Evolutionary conservation across 108 stramenopile species (phyloP).

Genomic region (Cyclotella atomus): DNA sequence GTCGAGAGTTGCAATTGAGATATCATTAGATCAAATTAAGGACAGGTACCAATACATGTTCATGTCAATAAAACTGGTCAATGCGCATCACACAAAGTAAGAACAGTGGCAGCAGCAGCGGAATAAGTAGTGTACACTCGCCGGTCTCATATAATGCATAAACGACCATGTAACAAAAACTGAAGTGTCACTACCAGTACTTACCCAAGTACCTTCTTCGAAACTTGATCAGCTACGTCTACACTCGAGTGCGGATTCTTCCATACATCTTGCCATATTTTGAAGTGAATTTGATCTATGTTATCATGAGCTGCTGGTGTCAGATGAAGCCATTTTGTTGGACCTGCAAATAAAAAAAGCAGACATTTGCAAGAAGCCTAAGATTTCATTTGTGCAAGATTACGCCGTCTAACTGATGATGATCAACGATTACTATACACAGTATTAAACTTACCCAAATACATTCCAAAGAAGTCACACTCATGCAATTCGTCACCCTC

Average conservation of each 20-base stretch:
- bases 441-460: conserved; percentile 6
- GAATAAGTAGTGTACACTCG: no score
- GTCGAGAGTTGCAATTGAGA: neutral
- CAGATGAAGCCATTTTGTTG: conserved; percentile 50
- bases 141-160: neutral
- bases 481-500: conserved; percentile 46
- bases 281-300: conserved; percentile 30
- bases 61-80: no score
- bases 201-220: conserved; percentile 33
- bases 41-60: no score
- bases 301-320: conserved; percentile 8
- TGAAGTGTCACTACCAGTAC: neutral
- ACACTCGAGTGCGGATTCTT: conserved; percentile 28
- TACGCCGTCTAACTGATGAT: neutral
- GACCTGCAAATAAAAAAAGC: conserved; percentile 6
- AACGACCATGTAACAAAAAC: neutral
- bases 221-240: conserved; percentile 45
- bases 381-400: no score
- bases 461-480: conserved; percentile 40
- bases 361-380: no score
- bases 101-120: no score
- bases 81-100: no score
- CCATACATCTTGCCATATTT: conserved; percentile 47
- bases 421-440: neutral
- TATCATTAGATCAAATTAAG: neutral